phyloP scores from a whole-genome alignment of 2,329 filamentous ascomycete genomes.

The Ophiostoma perfectum region DNA sequence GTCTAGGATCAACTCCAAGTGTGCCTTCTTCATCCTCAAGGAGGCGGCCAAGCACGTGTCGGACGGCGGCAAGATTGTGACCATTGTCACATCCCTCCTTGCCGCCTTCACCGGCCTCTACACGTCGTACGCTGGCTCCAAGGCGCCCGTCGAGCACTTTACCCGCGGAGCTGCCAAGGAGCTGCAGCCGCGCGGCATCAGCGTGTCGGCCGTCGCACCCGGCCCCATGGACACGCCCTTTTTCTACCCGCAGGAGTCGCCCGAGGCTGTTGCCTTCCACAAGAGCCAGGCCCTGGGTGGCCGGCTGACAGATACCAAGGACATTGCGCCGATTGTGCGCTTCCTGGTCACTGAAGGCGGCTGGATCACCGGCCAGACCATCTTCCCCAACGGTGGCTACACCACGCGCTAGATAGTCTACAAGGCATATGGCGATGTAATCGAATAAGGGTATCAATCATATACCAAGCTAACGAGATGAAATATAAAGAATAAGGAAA shows the following conservation, averaged over 20 bases:
- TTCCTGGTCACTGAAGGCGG: slow-evolving; percentile 42
- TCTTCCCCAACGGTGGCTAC: slow-evolving; percentile 46
- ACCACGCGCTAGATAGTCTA: slow-evolving; percentile 35
- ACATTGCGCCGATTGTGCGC: slow-evolving; percentile 42
- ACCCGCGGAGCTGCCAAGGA: slow-evolving; percentile 36
- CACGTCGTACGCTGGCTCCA: slow-evolving; percentile 43
- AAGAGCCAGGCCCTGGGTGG: slow-evolving; percentile 41
- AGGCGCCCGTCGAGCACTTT: slow-evolving; percentile 38
- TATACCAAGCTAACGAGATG: too few relatives aligned
- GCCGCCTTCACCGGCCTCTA: slow-evolving; percentile 44
- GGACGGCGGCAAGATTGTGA: slow-evolving; percentile 45
- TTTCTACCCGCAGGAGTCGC: slow-evolving; percentile 41
- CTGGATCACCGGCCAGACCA: slow-evolving; percentile 45
- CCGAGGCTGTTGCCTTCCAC: slow-evolving; percentile 41
- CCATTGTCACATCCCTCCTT: slow-evolving; percentile 41
- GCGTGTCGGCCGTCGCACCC: slow-evolving; percentile 36
- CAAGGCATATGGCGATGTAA: background rate
- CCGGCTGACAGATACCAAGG: slow-evolving; percentile 39
- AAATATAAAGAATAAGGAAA: too few relatives aligned
- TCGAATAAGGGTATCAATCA: too few relatives aligned
- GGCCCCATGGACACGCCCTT: slow-evolving; percentile 42
- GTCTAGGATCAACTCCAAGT: slow-evolving; percentile 41
- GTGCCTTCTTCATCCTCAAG: slow-evolving; percentile 42
- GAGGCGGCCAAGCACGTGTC: slow-evolving; percentile 39
- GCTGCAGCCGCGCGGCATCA: slow-evolving; percentile 33